These are phyloP conservation scores for Xerophyta viscosa DNA, from an alignment of 106 monocot species.

Conservation along the genomic window DNA sequence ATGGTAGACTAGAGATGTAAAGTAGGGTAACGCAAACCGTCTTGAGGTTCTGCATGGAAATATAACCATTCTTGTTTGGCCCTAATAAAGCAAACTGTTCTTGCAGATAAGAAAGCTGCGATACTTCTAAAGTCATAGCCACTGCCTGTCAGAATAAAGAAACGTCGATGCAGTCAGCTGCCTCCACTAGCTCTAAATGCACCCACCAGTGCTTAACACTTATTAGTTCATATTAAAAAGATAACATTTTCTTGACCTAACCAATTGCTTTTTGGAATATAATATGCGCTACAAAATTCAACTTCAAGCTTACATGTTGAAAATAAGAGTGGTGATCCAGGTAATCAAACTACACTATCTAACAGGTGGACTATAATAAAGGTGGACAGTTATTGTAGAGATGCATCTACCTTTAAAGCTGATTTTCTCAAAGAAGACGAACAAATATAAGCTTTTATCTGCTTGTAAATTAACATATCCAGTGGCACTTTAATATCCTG, in stretches of 20 bases:
- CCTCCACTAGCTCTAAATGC: no score
- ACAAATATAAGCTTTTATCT: slow-evolving; percentile 61
- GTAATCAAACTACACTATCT: no score
- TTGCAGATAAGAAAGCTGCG: slow-evolving; percentile 64
- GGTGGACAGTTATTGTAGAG: not conserved
- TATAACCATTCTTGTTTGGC: slow-evolving; percentile 81
- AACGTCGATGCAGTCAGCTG: not conserved
- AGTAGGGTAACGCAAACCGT: slow-evolving; percentile 30
- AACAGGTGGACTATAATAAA: no score
- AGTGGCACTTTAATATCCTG: slow-evolving; percentile 66
- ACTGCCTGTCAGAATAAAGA: slow-evolving; percentile 47
- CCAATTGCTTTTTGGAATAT: no score
- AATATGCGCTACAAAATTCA: no score
- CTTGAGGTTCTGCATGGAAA: slow-evolving; percentile 77
- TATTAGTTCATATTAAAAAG: no score
- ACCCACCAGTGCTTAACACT: no score
- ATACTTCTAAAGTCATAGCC: slow-evolving; percentile 64
- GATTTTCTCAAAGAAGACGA: slow-evolving; percentile 77
- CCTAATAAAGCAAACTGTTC: slow-evolving; percentile 76
- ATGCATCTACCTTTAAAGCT: slow-evolving; percentile 55
- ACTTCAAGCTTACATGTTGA: no score
- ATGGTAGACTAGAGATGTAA: not conserved
- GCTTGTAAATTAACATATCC: slow-evolving; percentile 78
- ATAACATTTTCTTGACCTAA: no score
- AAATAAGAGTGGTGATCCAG: no score